Evolutionary conservation across 2,329 filamentous ascomycete species (phyloP), one percentile per base, ranked within the genome.

Genomic region (Botrytis sinoallii): DNA sequence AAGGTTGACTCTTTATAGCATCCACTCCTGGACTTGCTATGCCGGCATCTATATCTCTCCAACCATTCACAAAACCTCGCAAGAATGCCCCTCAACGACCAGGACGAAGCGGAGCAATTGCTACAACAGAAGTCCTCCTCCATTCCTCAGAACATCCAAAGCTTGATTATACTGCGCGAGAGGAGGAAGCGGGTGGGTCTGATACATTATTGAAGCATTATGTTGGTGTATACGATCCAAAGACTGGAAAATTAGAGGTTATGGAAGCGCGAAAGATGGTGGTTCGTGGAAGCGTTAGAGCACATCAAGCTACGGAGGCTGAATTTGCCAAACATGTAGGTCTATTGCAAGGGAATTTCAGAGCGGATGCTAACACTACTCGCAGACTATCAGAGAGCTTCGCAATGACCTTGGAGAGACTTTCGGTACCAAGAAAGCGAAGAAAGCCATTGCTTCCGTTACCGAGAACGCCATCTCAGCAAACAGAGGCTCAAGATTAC

Each of bases 391-490:
- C 79, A 84, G 87, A 78, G 88, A 91, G 42, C 88, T 88, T 80
- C 89, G 88, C 77, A 91, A 90, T 78, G 88, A 91, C 3, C 89
- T 97, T 20, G 92, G 92, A 59, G 87, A 92, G 78, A 90, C 91
- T 46, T 97, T 97, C 79, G 93, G 93, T 81, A 95, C 93, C 40
- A 94, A 93, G 85, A 95, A 95, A 83, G 92, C 93, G 35, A 92
- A 91, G 85, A 95, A 95, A 84, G 91, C 89, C 1, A 89, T 96
- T 77, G 86, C 87, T 42, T 88, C 90, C 73, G 86, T 88, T 76
- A 89, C 90, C 3, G 87, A 92, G 78, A 94, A 95, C 79, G 91
- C 92, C 29, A 93, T 95, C 52, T 77, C 77, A 14, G 80, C 81
- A 42, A 74, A 75, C 52, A 77, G 75, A 60, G 83, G 60, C 82